phyloP scores from a whole-genome alignment of 2,329 filamentous ascomycete genomes.

The Raffaelea albimanens region DNA sequence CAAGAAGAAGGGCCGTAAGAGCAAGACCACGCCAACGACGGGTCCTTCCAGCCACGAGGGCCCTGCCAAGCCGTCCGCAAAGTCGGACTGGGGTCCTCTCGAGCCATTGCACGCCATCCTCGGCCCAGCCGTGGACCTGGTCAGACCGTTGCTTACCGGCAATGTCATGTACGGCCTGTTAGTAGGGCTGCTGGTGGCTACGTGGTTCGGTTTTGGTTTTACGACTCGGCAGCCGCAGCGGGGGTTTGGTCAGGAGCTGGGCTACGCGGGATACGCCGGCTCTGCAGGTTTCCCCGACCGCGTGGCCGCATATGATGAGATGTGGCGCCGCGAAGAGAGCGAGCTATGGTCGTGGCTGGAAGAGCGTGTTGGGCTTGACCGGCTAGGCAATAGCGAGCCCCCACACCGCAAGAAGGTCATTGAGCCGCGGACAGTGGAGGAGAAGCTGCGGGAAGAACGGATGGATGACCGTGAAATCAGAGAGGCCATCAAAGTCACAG shows the following conservation, averaged over 20 bases:
- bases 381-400: conserved; percentile 19
- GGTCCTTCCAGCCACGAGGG: conserved; percentile 29
- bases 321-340: conserved; percentile 81
- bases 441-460: conserved; percentile 45
- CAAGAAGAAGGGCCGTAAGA: conserved; percentile 52
- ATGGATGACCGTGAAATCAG: conserved; percentile 68
- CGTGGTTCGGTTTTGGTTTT: conserved; percentile 60
- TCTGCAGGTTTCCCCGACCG: conserved; percentile 50
- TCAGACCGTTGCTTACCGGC: conserved; percentile 62
- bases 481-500: conserved; percentile 75
- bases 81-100: conserved; percentile 64
- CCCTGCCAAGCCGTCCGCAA: conserved; percentile 28
- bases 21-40: conserved; percentile 34
- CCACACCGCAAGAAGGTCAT: conserved; percentile 35
- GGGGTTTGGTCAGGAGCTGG: conserved; percentile 21
- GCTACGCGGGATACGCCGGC: conserved; percentile 18
- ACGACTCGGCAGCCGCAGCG: conserved; percentile 27
- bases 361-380: conserved; percentile 68
- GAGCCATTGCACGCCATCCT: conserved; percentile 66
- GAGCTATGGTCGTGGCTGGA: conserved; percentile 93
- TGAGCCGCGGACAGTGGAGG: conserved; percentile 48
- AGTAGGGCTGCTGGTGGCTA: conserved; percentile 61
- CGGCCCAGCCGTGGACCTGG: conserved; percentile 58
- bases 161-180: conserved; percentile 72
- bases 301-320: conserved; percentile 78